Base-by-base conservation (phyloP, 1,284 basidiomycete species). In the Cutaneotrichosporon arboriforme region DNA sequence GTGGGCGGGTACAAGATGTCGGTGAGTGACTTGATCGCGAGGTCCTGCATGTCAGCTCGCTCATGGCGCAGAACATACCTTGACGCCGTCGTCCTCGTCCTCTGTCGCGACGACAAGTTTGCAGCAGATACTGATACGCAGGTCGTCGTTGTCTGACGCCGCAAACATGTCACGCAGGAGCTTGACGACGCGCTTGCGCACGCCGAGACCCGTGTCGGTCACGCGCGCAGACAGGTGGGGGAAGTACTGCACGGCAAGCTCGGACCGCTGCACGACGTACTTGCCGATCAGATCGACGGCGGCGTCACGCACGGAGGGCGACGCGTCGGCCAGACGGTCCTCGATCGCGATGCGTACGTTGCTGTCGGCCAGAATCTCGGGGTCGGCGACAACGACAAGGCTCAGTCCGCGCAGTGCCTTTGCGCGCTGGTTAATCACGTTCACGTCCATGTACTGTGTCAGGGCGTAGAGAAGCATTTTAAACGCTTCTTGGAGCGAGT, bases 231-330 rank as follows among this genome's bases (percentile, higher is more conserved):
- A 83, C 36, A 99, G 87, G 70, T 84, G 84, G 37, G 81, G 80
- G 66, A 92, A 92, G 75, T 97, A 96, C 59, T 88, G 83, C 3
- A 82, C 81, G 0, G 89, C 88, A 22, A 96, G 83, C 53, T 86
- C 83, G 0, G 90, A 88, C 3, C 86, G 85, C 54, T 90, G 85
- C 22, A 93, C 83, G 74, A 97, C 85, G 67, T 97, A 96, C 75
- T 90, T 94, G 23, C 94, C 92, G 54, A 98, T 88, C 45, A 98
- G 78, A 58, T 96, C 92, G 8, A 98, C 88, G 5, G 94, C 91
- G 5, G 90, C 89, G 72, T 99, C 96, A 34, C 94, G 86, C 17
- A 98, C 96, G 22, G 87, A 86, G 1, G 93, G 85, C 0, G 93
- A 97, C 52, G 82, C 85, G 66, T 99, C 94, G 3, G 87, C 77